Evolutionary conservation across 768 basidiomycete species (phyloP).

Genomic region (Boletus bicolor): DNA sequence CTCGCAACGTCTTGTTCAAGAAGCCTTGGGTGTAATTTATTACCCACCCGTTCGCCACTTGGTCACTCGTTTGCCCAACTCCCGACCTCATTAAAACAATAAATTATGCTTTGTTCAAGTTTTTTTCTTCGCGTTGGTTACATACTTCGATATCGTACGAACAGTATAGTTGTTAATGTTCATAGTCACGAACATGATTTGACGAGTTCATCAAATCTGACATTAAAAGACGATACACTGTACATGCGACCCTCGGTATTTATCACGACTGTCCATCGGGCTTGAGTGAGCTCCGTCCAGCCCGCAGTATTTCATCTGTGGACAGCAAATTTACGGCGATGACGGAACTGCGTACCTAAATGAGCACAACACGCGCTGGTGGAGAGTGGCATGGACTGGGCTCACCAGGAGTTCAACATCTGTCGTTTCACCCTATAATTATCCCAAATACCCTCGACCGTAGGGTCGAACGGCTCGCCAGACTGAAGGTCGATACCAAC

Average conservation of each 20-base stretch:
- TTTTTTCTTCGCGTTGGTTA: constrained; percentile 8
- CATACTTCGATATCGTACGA: constrained; percentile 24
- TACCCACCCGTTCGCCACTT: constrained; percentile 6
- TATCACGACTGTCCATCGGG: constrained; percentile 63
- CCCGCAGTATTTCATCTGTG: constrained; percentile 93
- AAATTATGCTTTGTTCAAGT: constrained; percentile 27
- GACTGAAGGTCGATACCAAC: constrained; percentile 91
- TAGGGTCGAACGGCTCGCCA: constrained; percentile 95
- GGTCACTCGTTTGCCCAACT: constrained; percentile 19
- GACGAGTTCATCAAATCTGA: constrained; percentile 13
- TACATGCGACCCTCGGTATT: constrained; percentile 18
- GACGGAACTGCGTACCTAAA: constrained; percentile 58
- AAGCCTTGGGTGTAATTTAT: constrained; percentile 26
- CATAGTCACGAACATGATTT: constrained; percentile 23
- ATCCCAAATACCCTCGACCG: constrained; percentile 96
- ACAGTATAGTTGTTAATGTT: constrained; percentile 31
- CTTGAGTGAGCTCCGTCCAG: constrained; percentile 84
- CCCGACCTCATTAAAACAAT: constrained; percentile 16
- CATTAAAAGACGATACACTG: constrained; percentile 20
- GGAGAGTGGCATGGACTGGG: constrained; percentile 13
- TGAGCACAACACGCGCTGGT: constrained; percentile 21
- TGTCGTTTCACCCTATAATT: constrained; percentile 98
- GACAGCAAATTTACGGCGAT: constrained; percentile 95
- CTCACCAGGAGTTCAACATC: constrained; percentile 95
- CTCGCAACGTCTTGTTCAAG: constrained; percentile 6